Evolutionary conservation across 805 yeast species (phyloP), one percentile per base, ranked within the genome.

Genomic region (Candida hispaniensis): DNA sequence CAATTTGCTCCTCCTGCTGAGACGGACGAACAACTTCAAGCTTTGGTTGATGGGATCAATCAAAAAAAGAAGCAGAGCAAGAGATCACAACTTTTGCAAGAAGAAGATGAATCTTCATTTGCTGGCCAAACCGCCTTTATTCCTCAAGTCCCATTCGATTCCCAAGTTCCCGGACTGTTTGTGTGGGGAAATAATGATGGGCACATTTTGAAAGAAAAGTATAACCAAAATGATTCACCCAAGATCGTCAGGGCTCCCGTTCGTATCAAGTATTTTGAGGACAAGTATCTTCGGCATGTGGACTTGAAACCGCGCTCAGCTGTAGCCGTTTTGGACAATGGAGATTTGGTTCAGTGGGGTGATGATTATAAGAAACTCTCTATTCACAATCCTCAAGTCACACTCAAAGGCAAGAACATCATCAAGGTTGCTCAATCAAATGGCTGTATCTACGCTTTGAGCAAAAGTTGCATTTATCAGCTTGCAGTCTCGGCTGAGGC

Each of bases 321-420:
- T 1, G 52, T 66, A 4, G 83, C 83, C 0, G 69, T 82, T 11
- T 70, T 75, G 41, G 63, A 64, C 1, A 68, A 67, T 10, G 97
- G 96, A 12, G 69, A 78, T 47, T 63, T 83, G 18, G 73, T 72
- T 38, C 79, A 78, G 50, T 82, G 86, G 80, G 73, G 74, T n/a
- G 48, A 54, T 17, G 68, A 65, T 1, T 50, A 49, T 36, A 49
- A 55, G 26, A 38, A 45, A 4, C 41, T 44, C 5, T 53, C 60
- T 11, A 43, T 45, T 1, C 39, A 49, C 4, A 44, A 43, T 2
- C 66, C 67, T 3, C 39, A 48, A 29, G 39, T 49, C 14, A 56
- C 73, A 2, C 42, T 77, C 11, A 60, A 57, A 28, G 74, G 73
- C 6, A 62, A 70, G 44, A 52, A 65, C 6, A 49, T 78, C 17